Conservation (phyloP, 805 yeast genomes). For the Isabelozyma pseudorhagii region DNA sequence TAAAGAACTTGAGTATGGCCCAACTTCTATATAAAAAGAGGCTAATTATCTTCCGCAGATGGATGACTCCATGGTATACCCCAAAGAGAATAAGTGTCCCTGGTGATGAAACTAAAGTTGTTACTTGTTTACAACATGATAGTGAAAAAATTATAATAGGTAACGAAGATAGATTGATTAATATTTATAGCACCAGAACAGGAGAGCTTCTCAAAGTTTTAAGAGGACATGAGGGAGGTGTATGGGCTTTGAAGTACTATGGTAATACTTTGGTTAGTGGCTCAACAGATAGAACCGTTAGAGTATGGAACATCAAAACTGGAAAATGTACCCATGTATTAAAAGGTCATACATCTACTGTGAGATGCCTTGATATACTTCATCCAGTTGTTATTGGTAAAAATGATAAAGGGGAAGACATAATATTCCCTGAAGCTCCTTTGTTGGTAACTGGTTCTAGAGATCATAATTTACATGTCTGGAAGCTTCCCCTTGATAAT, state of each 20-base stretch:
- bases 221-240: conserved; percentile 95
- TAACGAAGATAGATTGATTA: conserved; percentile 80
- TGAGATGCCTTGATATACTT: conserved; percentile 82
- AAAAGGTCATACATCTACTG: conserved; percentile 89
- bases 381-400: conserved; percentile 64
- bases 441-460: conserved; percentile 53
- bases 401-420: conserved; percentile 54
- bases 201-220: conserved; percentile 64
- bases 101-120: conserved; percentile 73
- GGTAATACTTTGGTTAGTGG: conserved; percentile 88
- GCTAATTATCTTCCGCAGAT: conserved; percentile 56
- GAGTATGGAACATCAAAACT: conserved; percentile 86
- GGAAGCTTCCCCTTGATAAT: conserved; percentile 54
- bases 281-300: conserved; percentile 88
- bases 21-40: conserved; percentile 63
- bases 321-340: conserved; percentile 90
- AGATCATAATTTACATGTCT: conserved; percentile 43
- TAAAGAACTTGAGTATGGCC: conserved; percentile 27
- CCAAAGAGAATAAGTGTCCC: conserved; percentile 67
- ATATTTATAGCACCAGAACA: conserved; percentile 72
- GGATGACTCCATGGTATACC: conserved; percentile 72
- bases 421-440: conserved; percentile 59
- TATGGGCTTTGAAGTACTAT: conserved; percentile 92
- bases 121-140: conserved; percentile 92
- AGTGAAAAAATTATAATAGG: conserved; percentile 89